A percentile compares a stretch with the other conserved stretches of the same genome.
phyloP scores from a whole-genome alignment of 2,329 filamentous ascomycete species.

The Colletotrichum trifolii region DNA sequence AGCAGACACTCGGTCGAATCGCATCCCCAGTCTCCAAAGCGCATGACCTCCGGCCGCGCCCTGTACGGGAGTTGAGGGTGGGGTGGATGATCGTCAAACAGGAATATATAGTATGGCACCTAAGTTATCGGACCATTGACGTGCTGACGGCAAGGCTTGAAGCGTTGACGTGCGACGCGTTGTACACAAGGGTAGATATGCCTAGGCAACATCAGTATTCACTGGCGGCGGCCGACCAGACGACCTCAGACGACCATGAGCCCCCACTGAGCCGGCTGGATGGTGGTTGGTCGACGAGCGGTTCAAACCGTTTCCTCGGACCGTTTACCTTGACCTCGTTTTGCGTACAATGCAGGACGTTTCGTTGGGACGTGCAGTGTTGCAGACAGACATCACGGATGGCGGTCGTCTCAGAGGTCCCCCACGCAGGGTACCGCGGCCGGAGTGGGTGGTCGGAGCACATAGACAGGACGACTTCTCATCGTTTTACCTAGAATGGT shows the following conservation, averaged over 20 bases:
- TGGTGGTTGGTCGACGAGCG: constrained; percentile 7
- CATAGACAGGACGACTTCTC: constrained; percentile 6
- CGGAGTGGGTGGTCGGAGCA: constrained; percentile 1
- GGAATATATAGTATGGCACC: constrained; percentile 12
- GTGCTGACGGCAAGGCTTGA: background rate
- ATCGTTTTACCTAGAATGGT: constrained; percentile 20
- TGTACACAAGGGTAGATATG: too few species aligned
- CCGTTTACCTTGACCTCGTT: background rate
- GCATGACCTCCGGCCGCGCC: constrained; percentile 22
- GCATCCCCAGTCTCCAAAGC: constrained; percentile 17
- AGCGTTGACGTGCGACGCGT: too few species aligned
- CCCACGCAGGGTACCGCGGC: constrained; percentile 28
- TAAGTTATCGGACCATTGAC: constrained; percentile 25
- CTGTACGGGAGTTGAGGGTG: constrained; percentile 4
- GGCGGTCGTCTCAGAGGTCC: constrained; percentile 25
- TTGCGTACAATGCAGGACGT: constrained; percentile 2
- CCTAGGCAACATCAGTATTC: too few species aligned
- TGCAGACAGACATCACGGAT: constrained; percentile 17
- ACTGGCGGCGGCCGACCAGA: constrained; percentile 6
- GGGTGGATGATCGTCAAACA: constrained; percentile 21
- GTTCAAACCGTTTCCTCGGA: constrained; percentile 16
- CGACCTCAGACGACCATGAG: constrained; percentile 4
- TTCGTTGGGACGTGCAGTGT: constrained; percentile 28
- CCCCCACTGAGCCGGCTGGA: constrained; percentile 21
- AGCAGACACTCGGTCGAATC: constrained; percentile 25